Base-by-base conservation (phyloP, 768 basidiomycete genomes). In the Tephrocybe sp. region DNA sequence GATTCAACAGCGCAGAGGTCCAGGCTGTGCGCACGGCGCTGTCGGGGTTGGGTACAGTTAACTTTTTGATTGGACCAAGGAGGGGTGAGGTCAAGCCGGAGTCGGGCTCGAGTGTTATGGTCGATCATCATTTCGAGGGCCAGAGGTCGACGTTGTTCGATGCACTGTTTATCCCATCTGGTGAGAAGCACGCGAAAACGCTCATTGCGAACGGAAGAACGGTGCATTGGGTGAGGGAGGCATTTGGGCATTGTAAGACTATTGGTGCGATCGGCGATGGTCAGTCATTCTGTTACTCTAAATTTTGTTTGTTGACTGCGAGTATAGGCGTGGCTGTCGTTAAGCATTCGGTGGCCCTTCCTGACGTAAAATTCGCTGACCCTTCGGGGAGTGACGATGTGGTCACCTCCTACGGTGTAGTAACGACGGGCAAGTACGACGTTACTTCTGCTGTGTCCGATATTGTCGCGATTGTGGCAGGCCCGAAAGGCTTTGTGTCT, bases 121-220 rank as follows among this genome's bases (percentile, higher is more conserved):
- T 82, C 38, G 80, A 93, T 70, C 82, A 92, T 69, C 77, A 84
- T 52, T 86, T 81, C 53, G 88, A 91, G 62, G 81, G 84, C 1
- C 87, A 85, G 60, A 78, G 92, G 42, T 90, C 89, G 32, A 94
- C 90, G 0, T 61, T 87, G 65, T 96, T 90, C 60, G 93, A 95
- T 63, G 89, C 89, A 0, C 54, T 94, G 54, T 77, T 88, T 58
- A 81, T 95, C 59, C 83, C 90, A 10, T 85, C 85, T 16, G 91
- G 92, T 2, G 69, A 70, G 8, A 70, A 73, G 31, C 83, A 85
- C 62, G 76, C 72, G n/a, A 77, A 80, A 62, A 62, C 73, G 26
- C 74, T 92, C 32, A 62, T 71, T 7, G 73, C 74, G 57, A 80
- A 77, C 43, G 93, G 92, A 4, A 79, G 92, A 16, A 76, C 76